These are phyloP conservation scores for Trifolium repens DNA, from an alignment of 306 rosid genomes.

Conservation along the genomic window DNA sequence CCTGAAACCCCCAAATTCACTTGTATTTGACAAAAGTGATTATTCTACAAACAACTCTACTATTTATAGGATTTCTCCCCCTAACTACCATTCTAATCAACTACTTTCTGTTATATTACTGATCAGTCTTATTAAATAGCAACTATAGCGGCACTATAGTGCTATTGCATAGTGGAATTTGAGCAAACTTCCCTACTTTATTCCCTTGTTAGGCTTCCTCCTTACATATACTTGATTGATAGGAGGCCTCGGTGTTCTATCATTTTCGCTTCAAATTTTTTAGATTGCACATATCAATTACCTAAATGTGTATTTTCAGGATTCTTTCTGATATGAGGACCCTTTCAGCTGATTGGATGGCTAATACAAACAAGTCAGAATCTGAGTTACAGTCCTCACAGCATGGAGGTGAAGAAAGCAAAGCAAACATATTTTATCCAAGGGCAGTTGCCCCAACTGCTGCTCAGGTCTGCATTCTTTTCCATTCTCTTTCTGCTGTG, in stretches of 20 bases:
- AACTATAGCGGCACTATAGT: no score
- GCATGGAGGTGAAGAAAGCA: conserved; percentile 96
- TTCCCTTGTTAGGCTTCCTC: neutral
- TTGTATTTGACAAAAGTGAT: neutral
- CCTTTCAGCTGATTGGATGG: conserved; percentile 99
- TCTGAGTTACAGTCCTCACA: conserved; percentile 77
- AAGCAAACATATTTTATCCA: conserved; percentile 79
- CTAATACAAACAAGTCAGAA: conserved; percentile 86
- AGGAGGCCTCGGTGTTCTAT: neutral
- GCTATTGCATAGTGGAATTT: no score
- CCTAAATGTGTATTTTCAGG: conserved; percentile 64
- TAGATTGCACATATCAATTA: conserved; percentile 38
- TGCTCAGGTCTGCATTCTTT: conserved; percentile 73
- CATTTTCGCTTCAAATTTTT: neutral
- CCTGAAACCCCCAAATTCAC: neutral
- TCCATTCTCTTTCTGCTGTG: conserved; percentile 24
- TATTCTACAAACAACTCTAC: neutral
- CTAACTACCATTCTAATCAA: neutral
- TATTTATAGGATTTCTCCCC: neutral
- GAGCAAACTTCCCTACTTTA: neutral
- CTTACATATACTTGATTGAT: conserved; percentile 1
- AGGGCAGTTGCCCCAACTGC: conserved; percentile 97
- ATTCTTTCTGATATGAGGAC: conserved; percentile 99
- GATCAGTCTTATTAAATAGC: no score
- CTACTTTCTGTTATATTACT: neutral